Base-by-base conservation (phyloP, 2,329 filamentous ascomycete genomes). In the Diaporthe australafricana region DNA sequence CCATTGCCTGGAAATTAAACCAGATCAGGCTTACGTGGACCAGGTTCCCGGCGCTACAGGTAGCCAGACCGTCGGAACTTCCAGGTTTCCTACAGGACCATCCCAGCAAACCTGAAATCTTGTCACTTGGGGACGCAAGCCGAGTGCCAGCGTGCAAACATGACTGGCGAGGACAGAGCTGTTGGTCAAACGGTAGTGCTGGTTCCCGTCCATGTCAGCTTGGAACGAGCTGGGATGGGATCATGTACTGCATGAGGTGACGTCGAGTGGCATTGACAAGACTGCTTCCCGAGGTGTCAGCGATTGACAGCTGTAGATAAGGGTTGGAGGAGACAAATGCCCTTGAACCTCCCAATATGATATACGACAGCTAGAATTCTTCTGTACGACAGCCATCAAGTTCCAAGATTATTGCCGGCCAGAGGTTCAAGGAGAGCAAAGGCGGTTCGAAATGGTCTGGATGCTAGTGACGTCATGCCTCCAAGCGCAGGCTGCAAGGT, bases 121-220 rank as follows among this genome's bases (percentile, higher is more conserved):
- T 25, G 60, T 65, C 42, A 17, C 30, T 35, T n/a, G 35, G 17
- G 16, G 27, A 27, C 32, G 20, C 30, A 27, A 65, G 60, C 60
- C 45, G 25, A 48, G 45, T 48, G 60, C 42, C 60, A 50, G 45
- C 45, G 60, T 65, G 45, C 60, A 20, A 8, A 27, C 30, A 35
- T 38, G 45, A 65, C 60, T 65, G 60, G 60, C 45, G 14, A 30
- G 32, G 45, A 38, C 45, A 20, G 20, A 38, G n/a, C 60, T 50
- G 60, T 65, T 65, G 60, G 45, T 38, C 45, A 38, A 50, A 65
- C 60, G 60, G 42, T 50, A 65, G 60, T 65, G 60, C 60, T 20
- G 60, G 60, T 65, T 50, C 60, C 60, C 60, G 45, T 65, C 60
- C n/a, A 45, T 27, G 45, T 11, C 48, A 50, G 45, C 60, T 65